Evolutionary conservation across 768 basidiomycete genomes (phyloP), one percentile per base, ranked within the genome.

Genomic region (Rhodotorula sphaerocarpa): DNA sequence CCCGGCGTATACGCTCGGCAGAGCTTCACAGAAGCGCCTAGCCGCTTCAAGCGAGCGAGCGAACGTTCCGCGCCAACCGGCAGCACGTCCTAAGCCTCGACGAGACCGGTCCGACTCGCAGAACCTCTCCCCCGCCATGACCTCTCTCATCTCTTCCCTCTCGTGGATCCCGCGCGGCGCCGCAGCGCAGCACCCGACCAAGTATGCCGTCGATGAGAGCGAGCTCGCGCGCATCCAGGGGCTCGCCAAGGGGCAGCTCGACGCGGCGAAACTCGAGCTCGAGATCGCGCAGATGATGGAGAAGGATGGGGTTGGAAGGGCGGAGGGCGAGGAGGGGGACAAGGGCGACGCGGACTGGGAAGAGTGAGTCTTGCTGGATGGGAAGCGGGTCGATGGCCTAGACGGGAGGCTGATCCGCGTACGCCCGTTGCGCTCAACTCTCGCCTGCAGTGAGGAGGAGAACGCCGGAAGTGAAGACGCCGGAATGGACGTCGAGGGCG

Each of bases 171-270:
- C 83, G 66, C 81, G 87, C 56, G 92, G 95, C 14, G 82, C 84
- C 23, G 79, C 92, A 5, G 78, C 80, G 5, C 80, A 80, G 50
- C 81, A 90, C 68, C 93, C 95, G 3, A 76, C 79, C 72, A 90
- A 87, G 78, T 97, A 97, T 75, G 80, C 86, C 55, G 83, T 97
- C 34, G 90, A 95, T 72, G 88, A 92, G 72, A 78, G 82, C 55
- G 95, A 99, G 76, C 79, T 97, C 18, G 83, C 86, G 72, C 83
- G 95, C 30, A 88, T 97, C 53, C 90, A 89, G 69, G 80, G 85
- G 27, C 81, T 99, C 30, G 90, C 91, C 20, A 78, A 83, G 55
- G 86, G 90, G 60, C 86, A 91, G 72, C 82, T 93, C 34, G 90
- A 93, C 67, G 90, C 91, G 78, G 91, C 91, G 14, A 83, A 84